These are phyloP conservation scores for Rhizopus stolonifer DNA, from an alignment of 371 early-diverging fungal genomes.

Conservation along the genomic window DNA sequence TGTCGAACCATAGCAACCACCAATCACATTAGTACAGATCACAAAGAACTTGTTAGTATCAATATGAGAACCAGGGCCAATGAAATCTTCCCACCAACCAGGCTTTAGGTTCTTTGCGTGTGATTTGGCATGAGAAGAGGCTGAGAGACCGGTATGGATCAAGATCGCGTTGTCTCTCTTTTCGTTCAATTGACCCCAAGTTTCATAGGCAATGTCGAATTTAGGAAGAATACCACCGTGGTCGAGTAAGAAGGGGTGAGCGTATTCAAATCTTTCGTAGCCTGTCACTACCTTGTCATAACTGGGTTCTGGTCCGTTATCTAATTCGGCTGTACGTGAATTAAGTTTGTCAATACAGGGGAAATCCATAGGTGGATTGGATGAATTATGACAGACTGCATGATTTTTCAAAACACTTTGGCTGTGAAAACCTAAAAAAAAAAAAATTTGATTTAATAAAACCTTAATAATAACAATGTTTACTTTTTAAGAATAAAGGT, in stretches of 20 bases:
- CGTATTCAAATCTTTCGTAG: conserved; percentile 68
- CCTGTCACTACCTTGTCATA: conserved; percentile 86
- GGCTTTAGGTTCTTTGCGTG: conserved; percentile 72
- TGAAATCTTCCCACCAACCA: conserved; percentile 98
- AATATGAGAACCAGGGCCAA: conserved; percentile 80
- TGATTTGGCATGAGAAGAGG: conserved; percentile 81
- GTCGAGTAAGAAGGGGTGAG: conserved; percentile 71
- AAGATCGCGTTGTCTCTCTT: conserved; percentile 74
- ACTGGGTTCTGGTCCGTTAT: conserved; percentile 83
- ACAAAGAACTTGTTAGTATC: conserved; percentile 88
- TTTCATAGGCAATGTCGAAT: conserved; percentile 81
- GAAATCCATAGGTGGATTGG: conserved; percentile 71
- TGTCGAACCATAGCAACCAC: conserved; percentile 89
- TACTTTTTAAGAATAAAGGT: neutral
- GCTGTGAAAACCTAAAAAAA: neutral
- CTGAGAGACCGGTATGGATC: conserved; percentile 86
- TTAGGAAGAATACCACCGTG: conserved; percentile 83
- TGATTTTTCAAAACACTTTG: neutral
- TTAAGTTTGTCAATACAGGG: conserved; percentile 78
- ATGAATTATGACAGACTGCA: conserved; percentile 22
- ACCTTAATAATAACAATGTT: too few relatives aligned
- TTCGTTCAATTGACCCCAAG: conserved; percentile 79
- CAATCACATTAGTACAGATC: conserved; percentile 86
- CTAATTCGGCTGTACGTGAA: conserved; percentile 65
- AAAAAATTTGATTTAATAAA: too few relatives aligned